A percentile compares a stretch with the other conserved stretches of the same genome.
Evolutionary conservation across 1,284 basidiomycete genomes (phyloP).

Genomic region (Quambalaria eucalypti): DNA sequence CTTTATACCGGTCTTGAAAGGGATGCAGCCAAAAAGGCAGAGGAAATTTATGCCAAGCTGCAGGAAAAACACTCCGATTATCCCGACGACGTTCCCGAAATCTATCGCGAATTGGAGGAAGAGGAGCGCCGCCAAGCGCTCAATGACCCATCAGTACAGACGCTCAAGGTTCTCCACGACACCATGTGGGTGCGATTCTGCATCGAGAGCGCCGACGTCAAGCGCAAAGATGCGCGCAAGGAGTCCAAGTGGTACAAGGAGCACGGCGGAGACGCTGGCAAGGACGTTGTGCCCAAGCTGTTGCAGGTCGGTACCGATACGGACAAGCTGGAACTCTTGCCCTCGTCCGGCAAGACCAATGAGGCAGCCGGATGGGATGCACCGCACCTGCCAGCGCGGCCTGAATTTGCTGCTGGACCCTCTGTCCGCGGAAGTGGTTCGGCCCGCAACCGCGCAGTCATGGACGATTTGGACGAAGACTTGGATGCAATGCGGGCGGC

Average conservation of each 20-base stretch:
- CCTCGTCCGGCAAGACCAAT: constrained; percentile 2
- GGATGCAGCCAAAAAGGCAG: constrained; percentile 12
- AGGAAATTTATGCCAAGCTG: too few species aligned
- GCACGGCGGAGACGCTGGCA: constrained; percentile 39
- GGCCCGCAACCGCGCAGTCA: background rate
- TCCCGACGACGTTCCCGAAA: constrained; percentile 36
- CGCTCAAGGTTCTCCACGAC: constrained; percentile 13
- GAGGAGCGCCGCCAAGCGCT: constrained; percentile 14
- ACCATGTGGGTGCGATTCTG: constrained; percentile 33
- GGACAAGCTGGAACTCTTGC: constrained; percentile 19
- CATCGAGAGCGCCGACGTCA: constrained; percentile 29
- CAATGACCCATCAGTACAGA: constrained; percentile 7
- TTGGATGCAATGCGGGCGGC: background rate
- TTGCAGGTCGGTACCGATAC: constrained; percentile 28
- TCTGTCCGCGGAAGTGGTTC: background rate
- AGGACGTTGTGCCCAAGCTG: constrained; percentile 39
- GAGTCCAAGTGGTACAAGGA: constrained; percentile 39
- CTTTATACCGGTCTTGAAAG: constrained; percentile 36
- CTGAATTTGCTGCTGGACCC: background rate
- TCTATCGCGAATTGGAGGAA: constrained; percentile 42
- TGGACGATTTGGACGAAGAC: background rate
- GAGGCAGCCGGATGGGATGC: background rate
- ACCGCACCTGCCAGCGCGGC: background rate
- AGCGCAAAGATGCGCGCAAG: constrained; percentile 22
- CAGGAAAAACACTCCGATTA: background rate